Evolutionary conservation across 371 early-diverging fungal genomes (phyloP).

Genomic region (Mortierella sp.): DNA sequence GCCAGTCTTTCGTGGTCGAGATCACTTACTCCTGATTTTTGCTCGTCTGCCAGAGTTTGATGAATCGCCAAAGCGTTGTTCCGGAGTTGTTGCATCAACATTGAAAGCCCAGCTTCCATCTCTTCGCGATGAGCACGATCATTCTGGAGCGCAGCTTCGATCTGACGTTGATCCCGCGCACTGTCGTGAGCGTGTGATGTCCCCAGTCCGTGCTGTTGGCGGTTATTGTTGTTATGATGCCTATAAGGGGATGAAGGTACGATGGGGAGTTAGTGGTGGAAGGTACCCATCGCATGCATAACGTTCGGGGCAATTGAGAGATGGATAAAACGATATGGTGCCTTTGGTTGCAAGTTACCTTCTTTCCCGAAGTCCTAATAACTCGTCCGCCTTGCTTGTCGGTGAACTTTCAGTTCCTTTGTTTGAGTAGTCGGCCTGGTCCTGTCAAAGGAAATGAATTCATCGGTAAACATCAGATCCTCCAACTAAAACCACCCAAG

Average conservation of each 20-base stretch:
- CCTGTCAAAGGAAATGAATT: not conserved
- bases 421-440: not conserved
- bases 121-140: constrained; percentile 45
- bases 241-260: no score
- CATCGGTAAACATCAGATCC: not conserved
- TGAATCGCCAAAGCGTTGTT: constrained; percentile 50
- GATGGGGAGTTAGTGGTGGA: no score
- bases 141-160: constrained; percentile 47
- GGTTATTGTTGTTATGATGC: not conserved
- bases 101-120: constrained; percentile 45
- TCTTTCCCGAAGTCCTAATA: constrained; percentile 20
- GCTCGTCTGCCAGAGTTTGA: constrained; percentile 37
- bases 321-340: no score
- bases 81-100: constrained; percentile 40
- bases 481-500: no score
- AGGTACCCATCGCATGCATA: no score
- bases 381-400: not conserved
- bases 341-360: constrained; percentile 5
- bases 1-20: no score
- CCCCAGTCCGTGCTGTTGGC: not conserved
- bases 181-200: constrained; percentile 4
- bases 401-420: not conserved
- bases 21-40: constrained; percentile 32
- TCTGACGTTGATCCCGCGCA: constrained; percentile 23
- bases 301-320: no score